Conservation (phyloP, 2,329 filamentous ascomycete genomes). For the Neonectria faginata region DNA sequence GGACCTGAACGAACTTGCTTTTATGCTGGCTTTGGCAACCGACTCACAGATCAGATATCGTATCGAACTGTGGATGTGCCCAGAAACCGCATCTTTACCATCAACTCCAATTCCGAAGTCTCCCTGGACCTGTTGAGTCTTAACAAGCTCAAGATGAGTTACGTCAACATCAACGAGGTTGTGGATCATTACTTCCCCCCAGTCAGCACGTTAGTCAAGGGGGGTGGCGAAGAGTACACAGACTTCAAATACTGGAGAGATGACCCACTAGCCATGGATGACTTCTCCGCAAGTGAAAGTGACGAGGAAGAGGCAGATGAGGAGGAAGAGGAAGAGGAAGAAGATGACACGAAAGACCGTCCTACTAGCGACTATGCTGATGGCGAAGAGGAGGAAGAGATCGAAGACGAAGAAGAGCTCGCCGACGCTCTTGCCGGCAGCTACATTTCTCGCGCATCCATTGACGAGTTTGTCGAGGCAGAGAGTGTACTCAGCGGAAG, state of each 20-base stretch:
- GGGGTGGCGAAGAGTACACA: slow-evolving; percentile 93
- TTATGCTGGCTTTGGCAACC: slow-evolving; percentile 96
- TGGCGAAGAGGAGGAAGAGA: slow-evolving; percentile 55
- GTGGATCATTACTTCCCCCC: slow-evolving; percentile 99
- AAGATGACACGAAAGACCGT: slow-evolving; percentile 61
- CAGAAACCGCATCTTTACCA: slow-evolving; percentile 94
- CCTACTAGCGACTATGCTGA: slow-evolving; percentile 60
- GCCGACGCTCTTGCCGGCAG: slow-evolving; percentile 48
- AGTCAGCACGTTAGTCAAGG: slow-evolving; percentile 85
- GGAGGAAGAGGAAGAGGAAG: slow-evolving; percentile 59
- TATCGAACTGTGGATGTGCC: slow-evolving; percentile 98
- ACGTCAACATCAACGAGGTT: slow-evolving; percentile 96
- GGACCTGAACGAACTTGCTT: slow-evolving; percentile 83
- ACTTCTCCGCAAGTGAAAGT: slow-evolving; percentile 87
- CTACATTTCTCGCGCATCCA: slow-evolving; percentile 46
- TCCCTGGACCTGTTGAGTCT: slow-evolving; percentile 89
- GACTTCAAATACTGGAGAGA: slow-evolving; percentile 98
- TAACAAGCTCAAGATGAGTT: slow-evolving; percentile 96
- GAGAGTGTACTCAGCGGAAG: slow-evolving; percentile 59
- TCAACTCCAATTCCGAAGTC: slow-evolving; percentile 97
- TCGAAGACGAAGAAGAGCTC: slow-evolving; percentile 56
- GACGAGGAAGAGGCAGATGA: slow-evolving; percentile 66
- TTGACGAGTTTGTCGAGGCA: slow-evolving; percentile 55
- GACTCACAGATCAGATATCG: slow-evolving; percentile 93
- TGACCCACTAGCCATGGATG: slow-evolving; percentile 82